Evolutionary conservation across 768 basidiomycete genomes (phyloP).

Genomic region (Floccularia luteovirens): DNA sequence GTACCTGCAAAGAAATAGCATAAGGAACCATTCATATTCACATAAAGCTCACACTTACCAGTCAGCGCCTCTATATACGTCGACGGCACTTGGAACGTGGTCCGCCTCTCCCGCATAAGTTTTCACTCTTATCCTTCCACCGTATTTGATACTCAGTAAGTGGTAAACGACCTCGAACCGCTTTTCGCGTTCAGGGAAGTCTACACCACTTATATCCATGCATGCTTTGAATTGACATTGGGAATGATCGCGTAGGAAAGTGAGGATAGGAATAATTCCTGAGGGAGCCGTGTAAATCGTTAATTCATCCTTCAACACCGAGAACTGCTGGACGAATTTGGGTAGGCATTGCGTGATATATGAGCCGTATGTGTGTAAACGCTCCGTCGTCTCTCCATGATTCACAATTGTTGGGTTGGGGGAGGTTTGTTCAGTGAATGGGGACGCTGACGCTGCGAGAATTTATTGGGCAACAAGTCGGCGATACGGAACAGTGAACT

Average conservation of each 20-base stretch:
- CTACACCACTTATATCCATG: conserved; percentile 93
- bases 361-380: conserved; percentile 86
- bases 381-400: conserved; percentile 66
- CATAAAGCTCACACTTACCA: conserved; percentile 48
- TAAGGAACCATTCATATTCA: conserved; percentile 1
- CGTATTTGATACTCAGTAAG: conserved; percentile 71
- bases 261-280: conserved; percentile 76
- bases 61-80: conserved; percentile 85
- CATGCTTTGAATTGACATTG: conserved; percentile 90
- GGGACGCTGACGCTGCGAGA: conserved; percentile 53
- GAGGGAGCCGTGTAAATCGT: conserved; percentile 82
- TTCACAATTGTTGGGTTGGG: conserved; percentile 74
- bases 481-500: conserved; percentile 3
- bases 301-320: conserved; percentile 93
- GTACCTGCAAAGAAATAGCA: conserved; percentile 46
- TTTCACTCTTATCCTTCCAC: conserved; percentile 90
- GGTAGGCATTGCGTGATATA: conserved; percentile 91
- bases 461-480: conserved; percentile 6
- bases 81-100: conserved; percentile 76
- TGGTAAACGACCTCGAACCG: conserved; percentile 98
- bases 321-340: conserved; percentile 97
- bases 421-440: conserved; percentile 86
- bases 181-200: conserved; percentile 89
- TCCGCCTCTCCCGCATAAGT: conserved; percentile 94
- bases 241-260: conserved; percentile 91